Base-by-base conservation (phyloP, 805 yeast genomes). In the Schizosaccharomyces lindneri region DNA sequence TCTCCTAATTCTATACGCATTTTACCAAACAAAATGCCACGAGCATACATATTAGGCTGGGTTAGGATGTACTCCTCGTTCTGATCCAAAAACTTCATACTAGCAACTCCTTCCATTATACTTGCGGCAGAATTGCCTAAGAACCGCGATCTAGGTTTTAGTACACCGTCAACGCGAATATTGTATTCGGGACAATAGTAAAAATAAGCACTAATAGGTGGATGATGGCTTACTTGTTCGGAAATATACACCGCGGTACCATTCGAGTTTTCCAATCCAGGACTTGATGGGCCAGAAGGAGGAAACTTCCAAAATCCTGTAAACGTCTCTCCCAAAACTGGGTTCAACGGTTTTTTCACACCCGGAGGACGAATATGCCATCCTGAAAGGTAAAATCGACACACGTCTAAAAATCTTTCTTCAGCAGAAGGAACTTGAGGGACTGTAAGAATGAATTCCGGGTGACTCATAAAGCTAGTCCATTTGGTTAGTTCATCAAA, bases 161-260 rank as follows among this genome's bases (percentile, higher is more conserved):
- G 81, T 15, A 84, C 78, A 39, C 98, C 98, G 68, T 93, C 98
- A 27, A 84, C 87, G 64, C 93, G 79, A 63, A 93, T 85, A 66
- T 80, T 80, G 63, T 79, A 79, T 63, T 81, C 84, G 0, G 98
- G 98, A 46, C 86, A 79, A 72, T 83, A 75, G 70, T 87, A 93
- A 69, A 88, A 93, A 72, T 90, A 93, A 0, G 95, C 83, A 0
- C 96, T 87, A 70, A 93, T 85, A 15, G 98, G 98, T n/a, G 98
- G 97, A 70, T 93, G 98, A 69, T 93, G 98, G 41, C 95, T 85
- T 0, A 97, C 89, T 71, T 93, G 98, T 71, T 93, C 98, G 1
- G 97, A 77, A 24, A 90, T 72, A 70, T 90, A 93, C 70, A 79
- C 90, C 0, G 96, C 95, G 61, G 78, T 78, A 21, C 48, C 60